Conservation (phyloP, 148 eudicot species). For the Fagopyrum homotropicum region DNA sequence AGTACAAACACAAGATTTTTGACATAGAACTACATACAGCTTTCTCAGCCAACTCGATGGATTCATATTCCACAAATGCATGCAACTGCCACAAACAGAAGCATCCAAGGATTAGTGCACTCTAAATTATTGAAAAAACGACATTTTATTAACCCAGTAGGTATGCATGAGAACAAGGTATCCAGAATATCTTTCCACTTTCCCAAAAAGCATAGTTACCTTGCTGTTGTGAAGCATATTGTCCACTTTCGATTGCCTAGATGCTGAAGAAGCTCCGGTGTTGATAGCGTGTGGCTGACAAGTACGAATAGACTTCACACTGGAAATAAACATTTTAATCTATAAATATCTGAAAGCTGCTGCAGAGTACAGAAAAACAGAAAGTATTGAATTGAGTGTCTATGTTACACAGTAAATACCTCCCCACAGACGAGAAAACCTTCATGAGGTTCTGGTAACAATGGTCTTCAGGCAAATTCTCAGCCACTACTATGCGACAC, state of each 20-base stretch:
- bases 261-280: slow-evolving; percentile 63
- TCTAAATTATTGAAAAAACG: neutral
- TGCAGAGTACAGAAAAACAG: neutral
- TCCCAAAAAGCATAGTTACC: slow-evolving; percentile 32
- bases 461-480: slow-evolving; percentile 95
- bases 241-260: slow-evolving; percentile 62
- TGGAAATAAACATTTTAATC: slow-evolving; percentile 23
- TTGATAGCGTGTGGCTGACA: slow-evolving; percentile 83
- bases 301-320: slow-evolving; percentile 89
- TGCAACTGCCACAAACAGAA: slow-evolving; percentile 52
- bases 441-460: slow-evolving; percentile 98
- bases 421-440: slow-evolving; percentile 86
- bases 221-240: slow-evolving; percentile 49
- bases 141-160: neutral
- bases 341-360: slow-evolving; percentile 1
- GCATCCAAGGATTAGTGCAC: slow-evolving; percentile 13
- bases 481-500: slow-evolving; percentile 94
- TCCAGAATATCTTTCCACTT: neutral
- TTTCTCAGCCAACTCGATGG: slow-evolving; percentile 84
- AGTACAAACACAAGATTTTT: neutral
- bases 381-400: neutral
- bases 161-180: neutral
- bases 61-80: slow-evolving; percentile 94
- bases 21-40: slow-evolving; percentile 50
- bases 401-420: slow-evolving; percentile 34